Percentiles rank a stretch among this genome's conserved stretches.
phyloP scores from a whole-genome alignment of 2,329 filamentous ascomycete genomes.

The Pseudogymnoascus sp. region DNA sequence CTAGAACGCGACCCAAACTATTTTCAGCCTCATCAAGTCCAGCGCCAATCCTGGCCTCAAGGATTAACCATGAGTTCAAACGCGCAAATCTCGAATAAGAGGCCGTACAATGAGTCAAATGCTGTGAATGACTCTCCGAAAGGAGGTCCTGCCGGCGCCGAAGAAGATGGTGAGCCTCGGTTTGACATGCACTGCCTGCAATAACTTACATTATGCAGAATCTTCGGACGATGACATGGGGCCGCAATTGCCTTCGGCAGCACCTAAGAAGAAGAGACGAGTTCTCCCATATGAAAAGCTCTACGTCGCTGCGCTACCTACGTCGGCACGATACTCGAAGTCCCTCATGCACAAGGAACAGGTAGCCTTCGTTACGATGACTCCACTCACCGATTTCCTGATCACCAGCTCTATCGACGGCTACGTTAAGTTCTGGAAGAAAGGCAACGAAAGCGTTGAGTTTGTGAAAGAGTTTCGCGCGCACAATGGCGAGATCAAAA shows the following conservation, averaged over 20 bases:
- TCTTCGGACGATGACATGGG: constrained; percentile 91
- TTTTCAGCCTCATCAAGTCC: constrained; percentile 5
- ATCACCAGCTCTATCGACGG: constrained; percentile 91
- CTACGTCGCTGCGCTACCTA: constrained; percentile 82
- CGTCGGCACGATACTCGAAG: constrained; percentile 75
- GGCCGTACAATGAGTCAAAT: constrained; percentile 1
- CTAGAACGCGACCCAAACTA: constrained; percentile 2
- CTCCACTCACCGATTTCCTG: constrained; percentile 85
- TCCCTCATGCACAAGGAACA: constrained; percentile 99
- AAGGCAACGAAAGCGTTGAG: constrained; percentile 79
- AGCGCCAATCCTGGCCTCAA: not conserved
- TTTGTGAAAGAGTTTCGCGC: constrained; percentile 98
- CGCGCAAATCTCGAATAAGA: constrained; percentile 1
- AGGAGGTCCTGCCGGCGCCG: not conserved
- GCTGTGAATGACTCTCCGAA: constrained; percentile 4
- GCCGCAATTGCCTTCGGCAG: constrained; percentile 73
- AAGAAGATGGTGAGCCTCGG: not conserved
- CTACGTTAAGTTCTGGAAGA: constrained; percentile 99
- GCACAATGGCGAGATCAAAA: constrained; percentile 74
- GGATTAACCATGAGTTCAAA: not conserved
- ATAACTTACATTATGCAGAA: not conserved
- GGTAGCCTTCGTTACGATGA: constrained; percentile 77
- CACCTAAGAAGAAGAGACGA: constrained; percentile 82
- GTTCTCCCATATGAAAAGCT: constrained; percentile 91
- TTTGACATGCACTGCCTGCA: not conserved